These are phyloP conservation scores for Nitzschia palea DNA, from an alignment of 108 stramenopile genomes.

Conservation along the genomic window DNA sequence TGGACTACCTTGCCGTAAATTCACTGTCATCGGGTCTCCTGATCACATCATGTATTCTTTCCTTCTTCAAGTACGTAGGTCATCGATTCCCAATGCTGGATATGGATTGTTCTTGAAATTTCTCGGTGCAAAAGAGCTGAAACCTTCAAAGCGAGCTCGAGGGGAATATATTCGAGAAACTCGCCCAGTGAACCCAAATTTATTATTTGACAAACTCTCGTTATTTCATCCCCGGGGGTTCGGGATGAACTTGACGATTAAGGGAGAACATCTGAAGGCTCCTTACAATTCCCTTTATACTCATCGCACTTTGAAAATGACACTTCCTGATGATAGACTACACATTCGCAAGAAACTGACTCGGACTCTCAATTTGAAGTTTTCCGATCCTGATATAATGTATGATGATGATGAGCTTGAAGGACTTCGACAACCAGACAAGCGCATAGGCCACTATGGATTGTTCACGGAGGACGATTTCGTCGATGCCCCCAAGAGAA, in stretches of 20 bases:
- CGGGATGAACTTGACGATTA: constrained; percentile 38
- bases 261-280: constrained; percentile 42
- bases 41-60: constrained; percentile 56
- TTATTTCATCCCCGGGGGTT: constrained; percentile 27
- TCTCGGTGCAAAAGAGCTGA: constrained; percentile 56
- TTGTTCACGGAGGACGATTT: constrained; percentile 15
- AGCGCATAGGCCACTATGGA: background rate
- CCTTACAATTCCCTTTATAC: constrained; percentile 44
- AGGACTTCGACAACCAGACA: background rate
- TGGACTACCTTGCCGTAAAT: background rate
- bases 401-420: constrained; percentile 13
- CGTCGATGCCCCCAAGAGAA: constrained; percentile 7
- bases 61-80: constrained; percentile 35
- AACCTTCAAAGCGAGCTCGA: constrained; percentile 10
- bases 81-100: constrained; percentile 62
- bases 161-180: constrained; percentile 1
- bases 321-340: constrained; percentile 3
- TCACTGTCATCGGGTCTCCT: background rate
- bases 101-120: constrained; percentile 71
- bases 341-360: background rate
- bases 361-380: background rate
- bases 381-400: constrained; percentile 3
- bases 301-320: constrained; percentile 18
- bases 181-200: background rate
- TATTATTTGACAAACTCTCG: constrained; percentile 10